Evolutionary conservation across 345 rosid genomes (phyloP).

Genomic region (Conringia planisiliqua): DNA sequence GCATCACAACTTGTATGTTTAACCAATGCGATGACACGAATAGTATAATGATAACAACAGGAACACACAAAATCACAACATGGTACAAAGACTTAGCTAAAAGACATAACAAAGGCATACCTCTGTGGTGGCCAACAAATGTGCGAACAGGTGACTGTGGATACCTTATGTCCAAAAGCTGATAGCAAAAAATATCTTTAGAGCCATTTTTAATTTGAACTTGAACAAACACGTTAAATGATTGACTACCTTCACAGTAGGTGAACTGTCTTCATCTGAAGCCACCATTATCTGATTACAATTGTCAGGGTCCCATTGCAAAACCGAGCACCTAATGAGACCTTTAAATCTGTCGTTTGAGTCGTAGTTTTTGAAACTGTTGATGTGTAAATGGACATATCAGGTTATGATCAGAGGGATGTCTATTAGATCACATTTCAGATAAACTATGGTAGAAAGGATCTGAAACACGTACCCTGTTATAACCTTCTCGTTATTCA

Average conservation of each 20-base stretch:
- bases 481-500: background rate
- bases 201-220: background rate
- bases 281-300: background rate
- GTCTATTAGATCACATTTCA: background rate
- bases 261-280: conserved; percentile 1
- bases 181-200: background rate
- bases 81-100: background rate
- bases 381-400: background rate
- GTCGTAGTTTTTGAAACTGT: background rate
- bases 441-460: background rate
- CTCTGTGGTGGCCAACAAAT: background rate
- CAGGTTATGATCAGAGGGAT: background rate
- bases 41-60: background rate
- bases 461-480: background rate
- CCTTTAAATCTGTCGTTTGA: background rate
- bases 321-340: background rate
- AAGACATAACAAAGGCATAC: background rate
- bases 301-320: conserved; percentile 2
- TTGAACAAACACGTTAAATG: background rate
- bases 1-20: background rate
- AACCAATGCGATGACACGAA: background rate
- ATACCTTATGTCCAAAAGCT: background rate
- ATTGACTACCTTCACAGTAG: background rate
- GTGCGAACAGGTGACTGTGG: background rate
- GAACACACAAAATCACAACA: background rate